phyloP scores from a whole-genome alignment of 2,329 filamentous ascomycete genomes.

The Aspergillus glaucus region DNA sequence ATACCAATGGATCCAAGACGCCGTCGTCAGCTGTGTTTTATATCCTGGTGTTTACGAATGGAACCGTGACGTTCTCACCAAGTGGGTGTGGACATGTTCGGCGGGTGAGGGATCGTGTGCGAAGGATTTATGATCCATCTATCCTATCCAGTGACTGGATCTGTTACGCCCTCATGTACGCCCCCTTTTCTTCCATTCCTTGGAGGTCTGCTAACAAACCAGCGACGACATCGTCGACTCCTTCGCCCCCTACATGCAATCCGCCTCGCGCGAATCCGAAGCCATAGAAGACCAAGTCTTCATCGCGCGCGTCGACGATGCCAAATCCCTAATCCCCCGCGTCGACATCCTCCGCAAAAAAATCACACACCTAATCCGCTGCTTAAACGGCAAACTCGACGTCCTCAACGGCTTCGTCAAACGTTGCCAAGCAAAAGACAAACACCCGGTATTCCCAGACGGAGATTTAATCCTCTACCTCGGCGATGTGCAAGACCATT shows the following conservation, averaged over 20 bases:
- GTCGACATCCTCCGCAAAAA: constrained; percentile 88
- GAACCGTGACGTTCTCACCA: constrained; percentile 89
- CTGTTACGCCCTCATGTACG: constrained; percentile 91
- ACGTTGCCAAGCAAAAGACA: constrained; percentile 74
- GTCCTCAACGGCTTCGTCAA: constrained; percentile 95
- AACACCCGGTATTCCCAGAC: constrained; percentile 84
- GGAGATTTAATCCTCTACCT: constrained; percentile 94
- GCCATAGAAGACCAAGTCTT: constrained; percentile 94
- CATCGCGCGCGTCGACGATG: constrained; percentile 80
- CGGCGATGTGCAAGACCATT: constrained; percentile 95
- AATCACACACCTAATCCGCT: constrained; percentile 80
- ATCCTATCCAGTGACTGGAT: constrained; percentile 94
- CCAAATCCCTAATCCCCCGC: constrained; percentile 71
- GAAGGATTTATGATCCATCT: constrained; percentile 83
- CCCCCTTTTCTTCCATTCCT: constrained; percentile 6
- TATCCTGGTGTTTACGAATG: constrained; percentile 89
- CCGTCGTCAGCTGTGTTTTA: constrained; percentile 91
- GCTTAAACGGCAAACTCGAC: constrained; percentile 89
- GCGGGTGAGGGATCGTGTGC: constrained; percentile 81
- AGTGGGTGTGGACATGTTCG: constrained; percentile 73
- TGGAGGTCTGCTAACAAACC: neutral
- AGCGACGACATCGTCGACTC: constrained; percentile 94
- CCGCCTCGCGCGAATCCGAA: constrained; percentile 79
- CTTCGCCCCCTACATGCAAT: constrained; percentile 78
- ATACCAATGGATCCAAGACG: constrained; percentile 39